Percentiles rank a stretch among this genome's conserved stretches.
Conservation (phyloP, 805 yeast species). For the Torulaspora delbrueckii region DNA sequence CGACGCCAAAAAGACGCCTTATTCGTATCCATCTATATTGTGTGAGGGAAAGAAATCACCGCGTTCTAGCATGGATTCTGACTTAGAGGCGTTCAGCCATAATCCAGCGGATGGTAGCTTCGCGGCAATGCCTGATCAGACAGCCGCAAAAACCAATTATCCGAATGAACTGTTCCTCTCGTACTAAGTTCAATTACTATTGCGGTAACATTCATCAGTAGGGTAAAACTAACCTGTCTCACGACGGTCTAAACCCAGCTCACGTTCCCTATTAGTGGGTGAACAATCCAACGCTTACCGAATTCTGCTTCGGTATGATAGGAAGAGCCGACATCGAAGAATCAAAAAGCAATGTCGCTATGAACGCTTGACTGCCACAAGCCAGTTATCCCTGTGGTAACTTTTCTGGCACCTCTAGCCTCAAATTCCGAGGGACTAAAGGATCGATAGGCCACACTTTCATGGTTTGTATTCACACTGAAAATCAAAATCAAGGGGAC, state of each 20-base stretch:
- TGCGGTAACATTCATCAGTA: conserved; percentile 39
- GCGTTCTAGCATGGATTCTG: conserved; percentile 53
- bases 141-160: conserved; percentile 45
- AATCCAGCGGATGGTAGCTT: conserved; percentile 48
- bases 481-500: conserved; percentile 44
- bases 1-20: conserved; percentile 39
- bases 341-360: conserved; percentile 45
- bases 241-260: conserved; percentile 43
- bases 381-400: conserved; percentile 43
- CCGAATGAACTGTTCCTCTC: conserved; percentile 47
- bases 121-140: conserved; percentile 46
- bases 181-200: conserved; percentile 44
- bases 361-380: conserved; percentile 48
- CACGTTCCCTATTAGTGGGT: conserved; percentile 47
- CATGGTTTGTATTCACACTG: conserved; percentile 45
- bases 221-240: conserved; percentile 45
- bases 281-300: conserved; percentile 45
- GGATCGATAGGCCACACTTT: conserved; percentile 49
- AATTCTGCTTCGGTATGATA: conserved; percentile 48
- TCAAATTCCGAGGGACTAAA: conserved; percentile 43
- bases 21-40: conserved; percentile 41
- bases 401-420: conserved; percentile 45
- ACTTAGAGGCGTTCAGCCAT: conserved; percentile 40
- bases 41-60: conserved; percentile 41
- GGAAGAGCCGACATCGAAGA: conserved; percentile 49